These are phyloP conservation scores for Oehlia diaphana DNA, from an alignment of 192 early-diverging fungal species.

Conservation along the genomic window DNA sequence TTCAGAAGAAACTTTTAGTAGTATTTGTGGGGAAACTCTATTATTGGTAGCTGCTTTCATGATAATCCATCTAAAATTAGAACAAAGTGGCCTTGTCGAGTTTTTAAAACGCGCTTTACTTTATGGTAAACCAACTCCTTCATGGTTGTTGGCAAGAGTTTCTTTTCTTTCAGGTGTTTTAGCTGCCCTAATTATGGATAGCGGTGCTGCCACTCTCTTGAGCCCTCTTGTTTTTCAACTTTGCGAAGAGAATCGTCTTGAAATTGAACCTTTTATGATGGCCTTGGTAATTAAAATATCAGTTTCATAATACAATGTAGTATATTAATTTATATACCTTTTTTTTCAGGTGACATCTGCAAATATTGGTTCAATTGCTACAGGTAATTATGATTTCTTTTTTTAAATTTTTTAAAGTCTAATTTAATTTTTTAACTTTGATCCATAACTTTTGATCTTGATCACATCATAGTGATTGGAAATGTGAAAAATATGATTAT, in stretches of 20 bases:
- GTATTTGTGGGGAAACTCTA: neutral
- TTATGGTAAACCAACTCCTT: neutral
- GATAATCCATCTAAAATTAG: neutral
- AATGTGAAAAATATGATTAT: neutral
- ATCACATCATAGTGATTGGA: neutral
- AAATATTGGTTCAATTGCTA: conserved; percentile 6
- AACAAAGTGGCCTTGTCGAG: neutral
- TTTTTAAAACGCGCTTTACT: neutral
- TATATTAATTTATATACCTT: neutral
- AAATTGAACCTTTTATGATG: neutral
- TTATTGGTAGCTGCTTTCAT: neutral
- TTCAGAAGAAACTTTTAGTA: neutral
- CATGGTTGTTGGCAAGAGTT: neutral
- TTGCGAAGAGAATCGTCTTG: conserved; percentile 1
- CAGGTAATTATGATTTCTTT: neutral
- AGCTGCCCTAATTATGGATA: neutral
- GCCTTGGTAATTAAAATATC: neutral
- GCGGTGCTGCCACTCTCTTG: neutral
- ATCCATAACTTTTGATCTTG: neutral
- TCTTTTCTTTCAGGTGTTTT: neutral
- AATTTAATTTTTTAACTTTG: neutral
- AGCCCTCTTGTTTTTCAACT: neutral
- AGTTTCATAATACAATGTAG: neutral
- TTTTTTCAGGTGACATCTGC: conserved; percentile 2
- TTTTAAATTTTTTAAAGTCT: too few relatives aligned